Evolutionary conservation across 169 alveolate genomes (phyloP), one percentile per base, ranked within the genome.

Genomic region (Haemoproteus tartakovskyi): DNA sequence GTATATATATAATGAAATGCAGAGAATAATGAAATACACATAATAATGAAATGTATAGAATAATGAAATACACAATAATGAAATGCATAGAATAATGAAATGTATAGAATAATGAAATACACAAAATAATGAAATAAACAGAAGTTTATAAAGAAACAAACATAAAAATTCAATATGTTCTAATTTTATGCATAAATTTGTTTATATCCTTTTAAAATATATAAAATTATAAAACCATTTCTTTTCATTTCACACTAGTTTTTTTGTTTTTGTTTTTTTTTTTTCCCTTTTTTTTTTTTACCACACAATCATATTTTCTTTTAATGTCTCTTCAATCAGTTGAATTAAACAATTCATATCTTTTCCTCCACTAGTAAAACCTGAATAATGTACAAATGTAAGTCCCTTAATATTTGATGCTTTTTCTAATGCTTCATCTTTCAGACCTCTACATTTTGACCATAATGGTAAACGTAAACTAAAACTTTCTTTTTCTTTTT

Each of bases 281-380:
- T 12, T 33, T 19, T 11, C 2, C 29, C 43, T 50, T 19, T 14
- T 19, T 50, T 3, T n/a, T 22, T 24, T 3, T 47, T 60, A 67
- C 18, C n/a, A 67, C 22, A 47, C 9, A n/a, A 70, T 50, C 48
- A 33, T 54, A 29, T 81, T 81, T 50, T 60, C 79, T 27, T 46
- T 70, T 8, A 59, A 18, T n/a, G 83, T 45, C 1, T 43, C 81
- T n/a, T 85, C 67, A 9, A 50, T 78, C 45, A 85, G 38, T 26
- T 59, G 33, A 11, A 61, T 26, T 16, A 50, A 36, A 27, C 79
- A 56, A 30, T 78, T 87, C 27, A 80, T 80, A 41, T 85, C 86
- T 37, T 60, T 33, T 27, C 93, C 93, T 8, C 86, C 91, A 56
- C 92, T 86, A n/a, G 93, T 89, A 47, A 89, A 89, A 5, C 93